phyloP scores from a whole-genome alignment of 768 basidiomycete species.

The Kwoniella sp. region DNA sequence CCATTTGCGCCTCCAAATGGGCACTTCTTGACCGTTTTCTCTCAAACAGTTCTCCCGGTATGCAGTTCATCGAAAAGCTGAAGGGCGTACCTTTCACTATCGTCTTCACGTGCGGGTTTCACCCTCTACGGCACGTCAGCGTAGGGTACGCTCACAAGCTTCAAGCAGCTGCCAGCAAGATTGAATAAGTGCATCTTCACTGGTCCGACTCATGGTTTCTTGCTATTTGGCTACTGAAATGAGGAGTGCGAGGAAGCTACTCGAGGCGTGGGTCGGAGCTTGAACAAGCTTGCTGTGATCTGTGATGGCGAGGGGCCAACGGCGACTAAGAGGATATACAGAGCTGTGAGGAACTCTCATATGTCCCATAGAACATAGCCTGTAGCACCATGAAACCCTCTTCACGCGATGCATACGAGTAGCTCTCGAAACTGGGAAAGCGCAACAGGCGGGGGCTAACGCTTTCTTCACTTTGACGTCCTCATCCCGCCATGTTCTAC shows the following conservation, averaged over 20 bases:
- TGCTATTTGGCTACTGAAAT: conserved; percentile 4
- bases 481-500: too few relatives aligned
- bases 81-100: not conserved
- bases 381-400: too few relatives aligned
- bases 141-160: conserved; percentile 16
- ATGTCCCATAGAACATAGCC: too few relatives aligned
- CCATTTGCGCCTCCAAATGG: not conserved
- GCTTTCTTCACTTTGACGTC: too few relatives aligned
- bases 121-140: conserved; percentile 7
- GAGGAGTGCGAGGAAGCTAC: conserved; percentile 7
- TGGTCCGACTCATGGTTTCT: conserved; percentile 5
- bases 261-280: not conserved
- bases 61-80: conserved; percentile 5
- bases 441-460: too few relatives aligned
- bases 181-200: not conserved
- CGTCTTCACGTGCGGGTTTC: conserved; percentile 9
- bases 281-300: not conserved
- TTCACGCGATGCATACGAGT: too few relatives aligned
- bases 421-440: too few relatives aligned
- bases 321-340: too few relatives aligned
- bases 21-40: not conserved
- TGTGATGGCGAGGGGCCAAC: too few relatives aligned
- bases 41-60: conserved; percentile 1
- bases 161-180: not conserved
- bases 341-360: too few relatives aligned